Percentiles rank a stretch among this genome's conserved stretches.
phyloP scores from a whole-genome alignment of 805 yeast species.

The Candida glaebosa region DNA sequence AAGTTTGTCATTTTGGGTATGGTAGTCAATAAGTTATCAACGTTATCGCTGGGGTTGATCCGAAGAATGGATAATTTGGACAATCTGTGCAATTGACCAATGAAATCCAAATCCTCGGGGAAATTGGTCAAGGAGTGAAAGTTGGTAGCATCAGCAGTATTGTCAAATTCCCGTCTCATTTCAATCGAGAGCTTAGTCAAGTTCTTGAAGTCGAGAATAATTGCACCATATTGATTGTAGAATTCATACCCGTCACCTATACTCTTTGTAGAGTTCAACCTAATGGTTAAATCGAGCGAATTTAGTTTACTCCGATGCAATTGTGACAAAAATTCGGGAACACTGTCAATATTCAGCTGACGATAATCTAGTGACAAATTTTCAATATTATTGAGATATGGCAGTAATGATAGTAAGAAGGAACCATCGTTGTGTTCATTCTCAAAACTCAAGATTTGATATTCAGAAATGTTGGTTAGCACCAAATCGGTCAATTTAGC shows the following conservation, averaged over 20 bases:
- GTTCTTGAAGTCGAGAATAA: conserved; percentile 12
- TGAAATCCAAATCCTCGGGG: conserved; percentile 8
- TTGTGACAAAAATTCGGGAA: conserved; percentile 28
- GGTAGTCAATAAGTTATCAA: conserved; percentile 18
- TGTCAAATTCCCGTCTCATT: conserved; percentile 29
- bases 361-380: conserved; percentile 37
- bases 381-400: conserved; percentile 20
- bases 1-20: conserved; percentile 21
- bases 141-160: conserved; percentile 3
- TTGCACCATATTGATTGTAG: conserved; percentile 13
- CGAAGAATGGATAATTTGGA: conserved; percentile 33
- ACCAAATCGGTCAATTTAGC: conserved; percentile 22
- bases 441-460: conserved; percentile 14
- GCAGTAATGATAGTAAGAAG: conserved; percentile 23
- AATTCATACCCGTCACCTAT: conserved; percentile 9
- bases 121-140: conserved; percentile 2
- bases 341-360: conserved; percentile 40
- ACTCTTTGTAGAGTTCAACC: conserved; percentile 33
- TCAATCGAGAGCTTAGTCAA: conserved; percentile 38
- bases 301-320: conserved; percentile 18
- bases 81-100: conserved; percentile 11
- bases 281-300: conserved; percentile 37
- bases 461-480: conserved; percentile 35
- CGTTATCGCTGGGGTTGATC: conserved; percentile 28
- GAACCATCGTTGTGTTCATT: conserved; percentile 7